Conservation (phyloP, 2,329 filamentous ascomycete species). For the Penicillium janthinellum region DNA sequence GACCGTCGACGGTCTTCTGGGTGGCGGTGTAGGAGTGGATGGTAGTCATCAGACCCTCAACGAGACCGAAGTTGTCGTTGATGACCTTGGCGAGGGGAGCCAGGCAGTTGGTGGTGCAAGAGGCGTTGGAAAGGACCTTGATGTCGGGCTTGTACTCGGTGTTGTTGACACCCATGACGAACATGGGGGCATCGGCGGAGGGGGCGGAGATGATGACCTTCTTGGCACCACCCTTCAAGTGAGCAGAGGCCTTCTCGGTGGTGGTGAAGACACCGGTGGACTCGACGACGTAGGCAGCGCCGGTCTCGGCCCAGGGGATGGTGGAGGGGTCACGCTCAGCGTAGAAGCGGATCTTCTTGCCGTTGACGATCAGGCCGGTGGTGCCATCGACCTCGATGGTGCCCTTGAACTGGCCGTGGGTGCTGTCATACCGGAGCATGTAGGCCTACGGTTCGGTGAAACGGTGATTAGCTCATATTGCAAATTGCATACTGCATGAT, state of each 20-base stretch:
- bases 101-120: conserved; percentile 99
- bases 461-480: conserved; percentile 6
- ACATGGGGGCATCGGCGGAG: conserved; percentile 88
- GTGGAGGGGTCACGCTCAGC: conserved; percentile 81
- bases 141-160: conserved; percentile 87
- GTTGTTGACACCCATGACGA: conserved; percentile 99
- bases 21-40: conserved; percentile 99
- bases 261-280: conserved; percentile 99
- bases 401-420: conserved; percentile 96
- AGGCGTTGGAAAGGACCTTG: conserved; percentile 97
- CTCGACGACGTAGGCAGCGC: conserved; percentile 93
- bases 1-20: conserved; percentile 98
- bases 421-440: conserved; percentile 99
- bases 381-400: conserved; percentile 70
- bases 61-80: conserved; percentile 95
- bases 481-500: background rate
- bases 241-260: conserved; percentile 89
- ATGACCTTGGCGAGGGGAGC: conserved; percentile 99
- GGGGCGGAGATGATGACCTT: conserved; percentile 76
- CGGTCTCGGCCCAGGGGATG: conserved; percentile 88
- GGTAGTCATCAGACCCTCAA: conserved; percentile 99
- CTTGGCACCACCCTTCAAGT: conserved; percentile 97
- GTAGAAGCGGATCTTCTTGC: conserved; percentile 95
- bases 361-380: conserved; percentile 80
- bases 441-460: conserved; percentile 67